A percentile compares a stretch with the other conserved stretches of the same genome.
Evolutionary conservation across 2,329 filamentous ascomycete genomes (phyloP).

Genomic region (Aureobasidium sp.): DNA sequence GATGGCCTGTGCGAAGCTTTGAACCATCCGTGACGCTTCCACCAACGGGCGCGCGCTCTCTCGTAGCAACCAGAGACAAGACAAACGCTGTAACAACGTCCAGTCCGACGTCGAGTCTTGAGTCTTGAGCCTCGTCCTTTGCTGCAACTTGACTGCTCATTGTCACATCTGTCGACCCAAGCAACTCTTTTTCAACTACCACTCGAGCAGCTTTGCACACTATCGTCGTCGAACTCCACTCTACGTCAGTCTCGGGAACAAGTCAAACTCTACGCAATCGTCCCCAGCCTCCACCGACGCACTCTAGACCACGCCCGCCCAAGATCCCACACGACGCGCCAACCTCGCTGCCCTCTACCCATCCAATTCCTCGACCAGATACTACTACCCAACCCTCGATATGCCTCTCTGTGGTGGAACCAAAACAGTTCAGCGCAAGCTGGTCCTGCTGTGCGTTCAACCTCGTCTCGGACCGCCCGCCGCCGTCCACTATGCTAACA

Average conservation of each 20-base stretch:
- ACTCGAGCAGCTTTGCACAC: neutral
- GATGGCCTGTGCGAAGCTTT: neutral
- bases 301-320: neutral
- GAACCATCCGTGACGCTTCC: neutral
- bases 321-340: neutral
- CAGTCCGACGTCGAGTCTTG: neutral
- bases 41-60: neutral
- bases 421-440: slow-evolving; percentile 88
- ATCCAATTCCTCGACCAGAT: neutral
- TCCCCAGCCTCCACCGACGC: slow-evolving; percentile 2
- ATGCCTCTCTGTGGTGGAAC: slow-evolving; percentile 46
- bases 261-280: slow-evolving; percentile 3
- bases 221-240: neutral
- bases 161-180: neutral
- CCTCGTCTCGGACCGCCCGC: slow-evolving; percentile 19
- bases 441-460: slow-evolving; percentile 73
- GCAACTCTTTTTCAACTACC: neutral
- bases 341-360: neutral
- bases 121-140: neutral
- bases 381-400: neutral
- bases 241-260: neutral
- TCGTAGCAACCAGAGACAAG: slow-evolving; percentile 3
- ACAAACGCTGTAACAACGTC: neutral
- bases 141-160: neutral
- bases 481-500: slow-evolving; percentile 17